Evolutionary conservation across 2,329 filamentous ascomycete genomes (phyloP), one percentile per base, ranked within the genome.

Genomic region (Erysiphe neolycopersici): DNA sequence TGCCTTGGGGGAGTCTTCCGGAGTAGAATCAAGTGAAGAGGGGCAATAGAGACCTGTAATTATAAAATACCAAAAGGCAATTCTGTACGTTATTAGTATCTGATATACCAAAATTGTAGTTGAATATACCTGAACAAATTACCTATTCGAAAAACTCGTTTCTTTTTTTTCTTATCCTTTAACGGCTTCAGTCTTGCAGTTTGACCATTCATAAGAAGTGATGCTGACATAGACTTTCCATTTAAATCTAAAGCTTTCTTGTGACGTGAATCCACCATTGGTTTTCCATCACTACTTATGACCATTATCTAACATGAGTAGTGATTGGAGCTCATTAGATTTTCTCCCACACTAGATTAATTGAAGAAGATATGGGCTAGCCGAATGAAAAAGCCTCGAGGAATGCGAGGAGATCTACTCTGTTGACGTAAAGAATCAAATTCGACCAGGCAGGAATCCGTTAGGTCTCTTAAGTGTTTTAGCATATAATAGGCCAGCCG

Each of bases 11-110:
- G 82, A 80, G 29, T 67, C 61, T 22, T 78, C 71, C 52, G 72
- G 69, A 54, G 89, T 71, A 22, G 72, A 67, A 26, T 76, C 69
- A 47, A 76, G 61, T 9, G 71, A 72, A 3, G 74, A 64, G 12
- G 87, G 87, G 59, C 87, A 98, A 47, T 77, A 73, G 58, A 98
- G 79, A 44, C 89, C 63, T 19, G 79, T 89, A 47, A 84, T 60
- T 49, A 95, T 74, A 32, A 76, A 69, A 58, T 89, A 92, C 87
- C 87, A 98, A 17, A 82, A 78, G 46, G 76, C 59, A 38, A 94
- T 59, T 54, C 87, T 87, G 49, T 38, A 17, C 4, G 8, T 16
- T 4, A 19, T 38, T 38, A 33, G 32, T 33, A 4, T 14, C 2
- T 33, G 5, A 33, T 5, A 33, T 33, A 33, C 4, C 4, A 14